phyloP scores from a whole-genome alignment of 148 eudicot genomes.

The Selenicereus undatus region DNA sequence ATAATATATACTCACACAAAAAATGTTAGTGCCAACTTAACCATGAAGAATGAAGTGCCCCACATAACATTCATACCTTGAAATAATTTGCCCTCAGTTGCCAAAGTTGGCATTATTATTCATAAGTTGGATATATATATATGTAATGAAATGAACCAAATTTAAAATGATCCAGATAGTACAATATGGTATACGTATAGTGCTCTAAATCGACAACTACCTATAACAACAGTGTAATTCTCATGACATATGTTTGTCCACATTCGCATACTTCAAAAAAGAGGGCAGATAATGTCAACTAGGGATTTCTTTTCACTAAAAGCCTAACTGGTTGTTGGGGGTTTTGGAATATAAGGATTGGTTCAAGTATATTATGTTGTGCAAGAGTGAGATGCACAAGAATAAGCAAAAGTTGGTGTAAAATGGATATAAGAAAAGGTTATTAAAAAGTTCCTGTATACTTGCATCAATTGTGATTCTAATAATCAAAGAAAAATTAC shows the following conservation, averaged over 20 bases:
- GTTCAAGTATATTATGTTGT: background rate
- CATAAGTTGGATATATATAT: background rate
- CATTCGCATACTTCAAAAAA: background rate
- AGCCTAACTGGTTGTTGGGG: background rate
- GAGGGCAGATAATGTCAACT: background rate
- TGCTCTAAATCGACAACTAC: conserved; percentile 6
- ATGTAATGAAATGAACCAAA: background rate
- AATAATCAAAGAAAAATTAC: too few species aligned
- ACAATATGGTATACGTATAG: background rate
- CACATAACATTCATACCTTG: background rate
- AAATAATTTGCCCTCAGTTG: background rate
- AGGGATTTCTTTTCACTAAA: too few species aligned
- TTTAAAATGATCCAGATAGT: background rate
- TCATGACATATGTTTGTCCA: background rate
- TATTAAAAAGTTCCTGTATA: too few species aligned
- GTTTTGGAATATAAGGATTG: background rate
- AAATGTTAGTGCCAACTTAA: conserved; percentile 6
- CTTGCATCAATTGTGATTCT: too few species aligned
- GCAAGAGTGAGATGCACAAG: too few species aligned
- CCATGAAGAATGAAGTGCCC: background rate
- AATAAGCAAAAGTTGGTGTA: too few species aligned
- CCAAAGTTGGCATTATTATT: background rate
- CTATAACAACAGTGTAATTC: background rate
- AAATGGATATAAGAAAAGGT: too few species aligned
- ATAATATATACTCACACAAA: background rate